Conservation (phyloP, 306 rosid genomes). For the Castanea sativa region DNA sequence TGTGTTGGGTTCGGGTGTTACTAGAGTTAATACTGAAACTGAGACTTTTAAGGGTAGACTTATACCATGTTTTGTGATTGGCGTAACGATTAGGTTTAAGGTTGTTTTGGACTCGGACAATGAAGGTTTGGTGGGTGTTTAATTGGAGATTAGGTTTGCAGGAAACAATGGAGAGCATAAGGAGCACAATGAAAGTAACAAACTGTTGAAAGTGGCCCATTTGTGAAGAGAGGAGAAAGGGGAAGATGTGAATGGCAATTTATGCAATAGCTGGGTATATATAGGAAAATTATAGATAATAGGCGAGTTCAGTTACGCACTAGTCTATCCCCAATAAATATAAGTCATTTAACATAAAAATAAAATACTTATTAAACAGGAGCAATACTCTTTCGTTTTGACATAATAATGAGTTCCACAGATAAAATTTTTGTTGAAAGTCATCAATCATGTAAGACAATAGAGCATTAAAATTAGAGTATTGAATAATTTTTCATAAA, state of each 20-base stretch:
- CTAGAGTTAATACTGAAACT: neutral
- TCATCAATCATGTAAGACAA: no score
- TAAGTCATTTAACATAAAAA: no score
- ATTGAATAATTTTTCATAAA: no score
- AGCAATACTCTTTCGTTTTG: no score
- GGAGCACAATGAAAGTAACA: neutral
- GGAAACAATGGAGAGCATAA: neutral
- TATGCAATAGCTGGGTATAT: neutral
- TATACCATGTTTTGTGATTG: conserved; percentile 15
- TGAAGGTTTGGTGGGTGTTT: neutral
- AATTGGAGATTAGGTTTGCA: neutral
- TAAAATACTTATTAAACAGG: no score
- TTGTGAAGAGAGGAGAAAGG: neutral
- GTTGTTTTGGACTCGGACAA: conserved; percentile 5
- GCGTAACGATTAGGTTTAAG: neutral
- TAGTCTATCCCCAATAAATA: no score
- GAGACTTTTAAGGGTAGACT: conserved; percentile 9
- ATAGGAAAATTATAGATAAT: no score
- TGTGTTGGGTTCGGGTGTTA: neutral
- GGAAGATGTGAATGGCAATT: neutral
- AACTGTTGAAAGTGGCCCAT: neutral
- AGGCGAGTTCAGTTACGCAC: no score
- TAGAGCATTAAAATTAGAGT: no score
- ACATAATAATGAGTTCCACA: no score
- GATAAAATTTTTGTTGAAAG: no score